A percentile compares a stretch with the other conserved stretches of the same genome.
These are phyloP conservation scores for Curvularia lunata DNA, from an alignment of 2,329 filamentous ascomycete species.

Conservation along the genomic window DNA sequence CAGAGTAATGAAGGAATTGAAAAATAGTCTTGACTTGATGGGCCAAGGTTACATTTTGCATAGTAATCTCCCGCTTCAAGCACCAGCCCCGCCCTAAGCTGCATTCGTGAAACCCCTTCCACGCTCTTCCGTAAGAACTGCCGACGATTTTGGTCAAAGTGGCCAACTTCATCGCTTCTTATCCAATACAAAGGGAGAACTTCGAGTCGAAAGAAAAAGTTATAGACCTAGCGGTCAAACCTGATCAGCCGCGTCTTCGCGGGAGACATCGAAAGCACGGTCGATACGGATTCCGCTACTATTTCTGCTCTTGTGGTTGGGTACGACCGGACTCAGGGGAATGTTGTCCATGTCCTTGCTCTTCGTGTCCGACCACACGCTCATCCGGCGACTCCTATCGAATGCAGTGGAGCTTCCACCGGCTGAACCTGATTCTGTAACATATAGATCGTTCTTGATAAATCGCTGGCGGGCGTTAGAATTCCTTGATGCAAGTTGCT, in stretches of 20 bases:
- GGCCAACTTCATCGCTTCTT: not conserved
- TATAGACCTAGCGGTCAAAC: slow-evolving; percentile 5
- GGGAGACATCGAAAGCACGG: slow-evolving; percentile 32
- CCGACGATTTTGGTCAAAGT: not conserved
- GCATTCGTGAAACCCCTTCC: not conserved
- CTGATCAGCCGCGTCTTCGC: slow-evolving; percentile 15
- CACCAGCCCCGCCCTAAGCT: not conserved
- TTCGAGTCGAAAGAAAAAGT: not conserved
- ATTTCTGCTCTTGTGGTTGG: slow-evolving; percentile 10
- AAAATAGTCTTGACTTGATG: not conserved
- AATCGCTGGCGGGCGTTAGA: slow-evolving; percentile 38
- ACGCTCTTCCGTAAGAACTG: not conserved
- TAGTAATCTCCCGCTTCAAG: not conserved
- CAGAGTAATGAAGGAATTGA: not conserved
- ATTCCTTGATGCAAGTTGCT: slow-evolving; percentile 25
- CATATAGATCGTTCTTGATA: slow-evolving; percentile 32
- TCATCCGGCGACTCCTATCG: slow-evolving; percentile 31
- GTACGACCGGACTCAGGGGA: slow-evolving; percentile 7
- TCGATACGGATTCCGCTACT: slow-evolving; percentile 30
- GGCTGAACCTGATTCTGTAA: slow-evolving; percentile 15
- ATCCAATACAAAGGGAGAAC: not conserved
- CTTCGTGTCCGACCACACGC: slow-evolving; percentile 24
- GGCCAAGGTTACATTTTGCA: not conserved
- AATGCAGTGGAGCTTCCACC: slow-evolving; percentile 16
- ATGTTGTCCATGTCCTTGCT: slow-evolving; percentile 25